Base-by-base conservation (phyloP, 2,329 filamentous ascomycete species). In the Cytospora paraplurivora region DNA sequence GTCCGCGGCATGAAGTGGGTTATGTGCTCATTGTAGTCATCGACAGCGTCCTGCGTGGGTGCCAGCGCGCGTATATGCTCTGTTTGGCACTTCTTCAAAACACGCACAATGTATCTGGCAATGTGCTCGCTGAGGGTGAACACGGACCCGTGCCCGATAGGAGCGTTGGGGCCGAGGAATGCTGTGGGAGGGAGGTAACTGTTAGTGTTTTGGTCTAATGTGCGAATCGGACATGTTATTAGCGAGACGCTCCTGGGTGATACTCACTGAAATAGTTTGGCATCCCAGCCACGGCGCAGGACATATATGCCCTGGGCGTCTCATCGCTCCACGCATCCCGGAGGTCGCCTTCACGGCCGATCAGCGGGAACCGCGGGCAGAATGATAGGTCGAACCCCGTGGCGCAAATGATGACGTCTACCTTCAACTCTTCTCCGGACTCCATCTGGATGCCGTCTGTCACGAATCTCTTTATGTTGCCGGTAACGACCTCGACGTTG, bases 371-470 rank as follows among this genome's bases (percentile, higher is more conserved):
- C 1, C 79, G 76, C 3, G 83, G 82, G 8, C 76, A 71, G 70
- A 84, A 85, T 1, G 80, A 82, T 6, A 79, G 79, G 67, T 85
- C 79, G 68, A 85, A 86, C 1, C 83, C 83, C 0, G 83, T 85
- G n/a, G 83, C 84, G 64, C 82, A 85, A 55, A 87, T 76, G 27
- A 88, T 79, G 13, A 78, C 77, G 68, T 88, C 85, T 15, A 84
- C 78, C 38, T 81, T 75, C 58, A 83, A 71, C n/a, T 81, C 71
- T 41, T 78, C 70, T n/a, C 81, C 83, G 4, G 78, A 78, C 1
- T 74, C 75, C 37, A 85, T 74, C 70, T 80, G 72, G 56, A 85
- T 72, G 15, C 84, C 79, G n/a, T 77, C 76, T 12, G 77, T 72
- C 1, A 83, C 78, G 50, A 86, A 75, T 7, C 72, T 69, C 37